Evolutionary conservation across 2,329 filamentous ascomycete genomes (phyloP), one percentile per base, ranked within the genome.

Genomic region (Aspergillus niger): DNA sequence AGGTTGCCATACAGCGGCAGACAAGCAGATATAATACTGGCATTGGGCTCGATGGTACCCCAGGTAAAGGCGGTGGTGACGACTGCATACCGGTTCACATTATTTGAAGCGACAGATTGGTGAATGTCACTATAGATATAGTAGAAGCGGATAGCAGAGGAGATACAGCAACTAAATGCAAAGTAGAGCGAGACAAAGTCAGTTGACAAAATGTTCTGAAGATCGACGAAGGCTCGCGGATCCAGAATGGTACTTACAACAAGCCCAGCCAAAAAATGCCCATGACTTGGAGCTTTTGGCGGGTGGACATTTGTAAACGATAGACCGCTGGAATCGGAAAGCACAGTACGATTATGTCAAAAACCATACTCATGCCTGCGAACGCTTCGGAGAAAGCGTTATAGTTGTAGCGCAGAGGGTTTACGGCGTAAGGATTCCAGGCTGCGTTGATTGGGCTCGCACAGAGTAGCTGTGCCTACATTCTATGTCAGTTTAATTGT

Each of bases 201-300:
- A 26, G 26, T 1, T 3, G 6, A 26, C 26, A 7, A 26, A 7
- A 26, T 26, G 1, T 26, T 26, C 26, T 26, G 6, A 26, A 26
- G 26, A 26, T 26, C 26, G 26, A 26, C 26, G 1, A 26, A 7
- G 6, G 26, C 6, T 26, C 26, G 26, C 1, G 6, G 4, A 5
- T 5, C 26, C 1, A 26, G 26, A 26, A 17, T 10, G 11, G 11
- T 8, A 36, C 54, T 32, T 38, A 56, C 54, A 56, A 56, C 38
- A 56, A 32, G 3, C 54, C 54, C n/a, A 48, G 54, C 54, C 54
- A 56, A 28, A 56, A 56, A 8, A 56, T 56, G 41, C 41, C 54
- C 13, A 38, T 13, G 24, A 56, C 26, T 49, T 56, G 54, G 10
- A 56, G 8, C 26, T 49, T 56, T 32, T 56, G 54, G 24, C 41